Evolutionary conservation across 768 basidiomycete genomes (phyloP), one percentile per base, ranked within the genome.

Genomic region (Plicaturopsis crispa): DNA sequence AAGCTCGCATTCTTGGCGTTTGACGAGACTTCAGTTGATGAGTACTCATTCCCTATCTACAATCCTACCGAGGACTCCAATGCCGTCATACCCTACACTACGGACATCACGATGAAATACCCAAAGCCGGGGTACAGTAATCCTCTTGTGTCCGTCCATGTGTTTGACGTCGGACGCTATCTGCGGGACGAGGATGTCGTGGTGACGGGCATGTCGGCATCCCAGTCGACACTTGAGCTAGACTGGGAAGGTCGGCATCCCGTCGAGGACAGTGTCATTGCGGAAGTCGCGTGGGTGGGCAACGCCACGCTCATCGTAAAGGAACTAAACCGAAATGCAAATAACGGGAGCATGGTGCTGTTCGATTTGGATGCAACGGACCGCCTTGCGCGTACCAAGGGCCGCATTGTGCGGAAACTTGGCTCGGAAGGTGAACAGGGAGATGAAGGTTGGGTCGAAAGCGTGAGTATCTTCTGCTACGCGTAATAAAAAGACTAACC

Each of bases 371-470:
- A 52, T 38, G 50, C 48, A 16, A 42, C 48, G 28, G 49, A 45
- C 28, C 50, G 44, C 1, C 50, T 48, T 5, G 53, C 38, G 8
- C 47, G 47, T 17, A 53, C 52, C 34, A 51, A 49, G 22, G 78
- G 80, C 5, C 53, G 48, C 33, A 76, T 89, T 11, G 84, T 90
- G 6, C 66, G 94, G 41, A 80, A 68, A 43, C 67, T 94, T 7
- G 94, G 92, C 4, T 73, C 76, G 53, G 54, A 80, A 24, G 94
- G 89, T 5, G 93, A 92, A 50, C 72, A 94, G 52, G 84, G 80
- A 0, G 94, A 96, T 52, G 78, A 78, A 24, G 96, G 96, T 1
- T 99, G 96, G 96, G 90, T 97, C 44, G 88, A 97, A 36, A 64
- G 75, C 43, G 91, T 89, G 46, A 43, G 82, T 66, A 21, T 38